Conservation (phyloP, 768 basidiomycete species). For the Lactarius sp. region DNA sequence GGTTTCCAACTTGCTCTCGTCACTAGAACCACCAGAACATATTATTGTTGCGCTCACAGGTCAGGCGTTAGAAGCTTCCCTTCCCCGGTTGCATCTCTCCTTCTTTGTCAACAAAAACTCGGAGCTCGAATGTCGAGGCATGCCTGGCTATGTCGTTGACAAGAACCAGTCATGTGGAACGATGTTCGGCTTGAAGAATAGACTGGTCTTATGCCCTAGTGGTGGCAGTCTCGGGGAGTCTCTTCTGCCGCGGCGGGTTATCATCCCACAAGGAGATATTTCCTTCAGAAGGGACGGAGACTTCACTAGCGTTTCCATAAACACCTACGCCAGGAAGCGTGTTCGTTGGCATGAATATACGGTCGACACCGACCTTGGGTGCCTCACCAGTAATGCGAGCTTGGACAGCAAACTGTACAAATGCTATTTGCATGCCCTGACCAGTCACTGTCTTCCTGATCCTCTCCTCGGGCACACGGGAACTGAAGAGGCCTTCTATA, state of each 20-base stretch:
- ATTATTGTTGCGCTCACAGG: neutral
- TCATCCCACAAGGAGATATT: conserved; percentile 12
- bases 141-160: too few relatives aligned
- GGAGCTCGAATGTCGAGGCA: too few relatives aligned
- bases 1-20: neutral
- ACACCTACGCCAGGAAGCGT: neutral
- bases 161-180: too few relatives aligned
- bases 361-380: conserved; percentile 32
- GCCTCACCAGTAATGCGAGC: conserved; percentile 30
- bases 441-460: conserved; percentile 40
- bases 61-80: neutral
- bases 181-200: too few relatives aligned
- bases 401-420: conserved; percentile 35
- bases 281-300: neutral
- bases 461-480: conserved; percentile 44
- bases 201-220: too few relatives aligned
- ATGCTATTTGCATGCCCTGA: conserved; percentile 46
- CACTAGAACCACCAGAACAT: neutral
- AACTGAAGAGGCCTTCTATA: conserved; percentile 39
- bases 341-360: conserved; percentile 30
- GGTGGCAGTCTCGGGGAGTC: too few relatives aligned
- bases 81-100: too few relatives aligned
- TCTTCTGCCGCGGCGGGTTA: neutral
- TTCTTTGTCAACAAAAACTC: too few relatives aligned
- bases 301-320: neutral